Evolutionary conservation across 257 asterid genomes (phyloP), one percentile per base, ranked within the genome.

Genomic region (Ilex aquifolium): DNA sequence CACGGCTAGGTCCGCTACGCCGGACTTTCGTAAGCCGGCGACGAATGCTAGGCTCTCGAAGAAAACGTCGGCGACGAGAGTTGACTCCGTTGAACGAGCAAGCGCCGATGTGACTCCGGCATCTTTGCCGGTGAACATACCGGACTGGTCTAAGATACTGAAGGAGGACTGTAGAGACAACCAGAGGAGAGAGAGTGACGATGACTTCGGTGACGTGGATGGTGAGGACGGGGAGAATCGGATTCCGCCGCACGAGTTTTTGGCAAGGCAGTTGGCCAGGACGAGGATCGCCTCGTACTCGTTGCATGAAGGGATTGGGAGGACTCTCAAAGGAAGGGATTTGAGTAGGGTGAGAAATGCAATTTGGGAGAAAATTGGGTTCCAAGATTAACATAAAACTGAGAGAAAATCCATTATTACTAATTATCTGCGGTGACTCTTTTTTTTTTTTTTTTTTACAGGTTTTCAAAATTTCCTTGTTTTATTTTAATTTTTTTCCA

Each of bases 311-410:
- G 99, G 99, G 57, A 60, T 82, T 53, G 99, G 97, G 39, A 80
- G 99, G 80, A 92, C 97, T 49, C 82, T 92, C 61, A 92, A 92
- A 66, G 99, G 99, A 36, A 77, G 99, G 76, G 99, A 93, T 78
- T 93, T 93, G 44, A 90, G 96, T 70, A 83, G 96, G 78, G 96
- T 90, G n/a, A 74, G 99, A 57, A 85, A 90, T 65, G 97, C 97
- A 53, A 87, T 93, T 80, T 93, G 97, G 97, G 94, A 89, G 77
- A 93, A 90, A 71, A 93, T 81, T 61, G 99, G 99, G 64, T 93
- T 90, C 69, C 72, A 87, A 74, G 96, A 93, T 71, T 91, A 67
- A 79, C 69, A 68, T 2, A n/a, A 14, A 27, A 14, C 9, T 17
- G 30, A 53, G 30, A 10, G 27, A 53, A 53, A 53, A 15, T 7